Conservation (phyloP, 768 basidiomycete genomes). For the Lepiota venenata region DNA sequence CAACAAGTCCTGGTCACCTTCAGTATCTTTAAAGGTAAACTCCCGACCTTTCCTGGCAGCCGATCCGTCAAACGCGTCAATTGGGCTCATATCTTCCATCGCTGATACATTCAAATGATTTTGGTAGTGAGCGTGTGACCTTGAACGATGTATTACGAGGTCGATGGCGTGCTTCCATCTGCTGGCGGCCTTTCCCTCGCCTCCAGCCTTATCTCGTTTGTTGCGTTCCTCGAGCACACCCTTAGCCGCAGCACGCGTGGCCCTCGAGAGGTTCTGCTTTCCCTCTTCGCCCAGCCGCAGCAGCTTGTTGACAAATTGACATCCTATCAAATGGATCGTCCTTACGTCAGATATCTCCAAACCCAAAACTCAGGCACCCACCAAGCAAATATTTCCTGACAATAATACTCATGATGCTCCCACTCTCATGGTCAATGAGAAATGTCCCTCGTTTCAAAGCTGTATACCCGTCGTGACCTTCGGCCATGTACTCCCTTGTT, state of each 20-base stretch:
- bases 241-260: constrained; percentile 32
- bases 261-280: constrained; percentile 30
- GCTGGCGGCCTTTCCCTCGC: constrained; percentile 22
- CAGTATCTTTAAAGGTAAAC: constrained; percentile 15
- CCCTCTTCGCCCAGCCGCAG: constrained; percentile 32
- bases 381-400: constrained; percentile 86
- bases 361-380: constrained; percentile 21
- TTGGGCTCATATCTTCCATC: constrained; percentile 72
- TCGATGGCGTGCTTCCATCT: constrained; percentile 48
- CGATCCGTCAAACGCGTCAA: constrained; percentile 72
- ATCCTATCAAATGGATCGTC: constrained; percentile 41
- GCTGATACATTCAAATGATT: constrained; percentile 56
- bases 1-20: constrained; percentile 45
- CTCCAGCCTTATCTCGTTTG: constrained; percentile 3
- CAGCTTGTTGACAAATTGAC: constrained; percentile 70
- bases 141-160: constrained; percentile 39
- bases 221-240: constrained; percentile 7
- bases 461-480: constrained; percentile 80
- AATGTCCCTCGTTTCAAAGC: constrained; percentile 62
- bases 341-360: background rate
- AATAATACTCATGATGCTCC: constrained; percentile 72
- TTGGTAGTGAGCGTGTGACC: constrained; percentile 51
- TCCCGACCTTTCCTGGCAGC: constrained; percentile 34
- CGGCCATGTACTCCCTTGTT: constrained; percentile 83
- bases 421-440: constrained; percentile 82